Evolutionary conservation across 169 alveolate species (phyloP).

Genomic region (Plasmodium adleri): DNA sequence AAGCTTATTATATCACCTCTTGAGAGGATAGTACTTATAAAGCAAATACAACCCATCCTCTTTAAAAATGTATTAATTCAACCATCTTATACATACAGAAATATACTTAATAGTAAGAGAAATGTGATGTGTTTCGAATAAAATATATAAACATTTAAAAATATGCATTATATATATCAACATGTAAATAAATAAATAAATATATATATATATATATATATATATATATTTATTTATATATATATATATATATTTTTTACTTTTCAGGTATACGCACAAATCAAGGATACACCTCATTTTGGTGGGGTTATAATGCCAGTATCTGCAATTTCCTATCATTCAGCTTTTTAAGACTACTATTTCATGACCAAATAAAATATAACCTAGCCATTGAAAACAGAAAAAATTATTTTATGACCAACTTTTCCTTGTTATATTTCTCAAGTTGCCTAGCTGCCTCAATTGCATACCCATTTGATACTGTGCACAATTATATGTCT

Average conservation of each 20-base stretch:
- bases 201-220: not conserved
- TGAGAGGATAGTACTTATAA: constrained; percentile 66
- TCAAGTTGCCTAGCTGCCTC: constrained; percentile 63
- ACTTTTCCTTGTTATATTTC: constrained; percentile 35
- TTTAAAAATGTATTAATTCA: constrained; percentile 47
- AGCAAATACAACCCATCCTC: constrained; percentile 58
- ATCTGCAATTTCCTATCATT: constrained; percentile 55
- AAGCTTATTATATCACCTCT: constrained; percentile 60
- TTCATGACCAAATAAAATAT: constrained; percentile 61
- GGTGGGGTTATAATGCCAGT: constrained; percentile 76
- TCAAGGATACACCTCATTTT: constrained; percentile 60
- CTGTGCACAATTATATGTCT: constrained; percentile 36
- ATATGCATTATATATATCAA: not conserved
- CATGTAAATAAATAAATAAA: not conserved
- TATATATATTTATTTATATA: not conserved
- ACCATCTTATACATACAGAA: constrained; percentile 49
- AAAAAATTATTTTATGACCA: constrained; percentile 20
- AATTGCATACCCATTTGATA: constrained; percentile 53
- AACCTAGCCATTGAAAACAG: constrained; percentile 23
- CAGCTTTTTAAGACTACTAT: constrained; percentile 54
- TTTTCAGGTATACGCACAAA: constrained; percentile 38
- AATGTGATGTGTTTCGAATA: not conserved
- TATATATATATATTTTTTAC: not conserved
- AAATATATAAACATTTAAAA: not conserved
- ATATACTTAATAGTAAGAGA: constrained; percentile 53